Base-by-base conservation (phyloP, 768 basidiomycete genomes). In the Tylopilus subfusipes region DNA sequence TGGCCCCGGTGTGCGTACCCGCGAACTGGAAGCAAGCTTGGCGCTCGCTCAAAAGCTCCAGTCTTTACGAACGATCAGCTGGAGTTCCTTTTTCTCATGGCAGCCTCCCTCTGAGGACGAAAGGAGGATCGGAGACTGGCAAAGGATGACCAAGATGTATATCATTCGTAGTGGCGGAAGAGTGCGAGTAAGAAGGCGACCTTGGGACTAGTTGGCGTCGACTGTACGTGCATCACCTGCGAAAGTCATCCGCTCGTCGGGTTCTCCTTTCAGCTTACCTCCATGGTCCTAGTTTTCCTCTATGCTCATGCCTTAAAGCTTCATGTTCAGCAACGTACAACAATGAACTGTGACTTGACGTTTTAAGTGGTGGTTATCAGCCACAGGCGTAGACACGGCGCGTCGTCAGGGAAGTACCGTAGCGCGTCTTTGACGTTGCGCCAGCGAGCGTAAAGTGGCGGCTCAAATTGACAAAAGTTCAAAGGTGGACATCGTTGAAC, bases 11-110 rank as follows among this genome's bases (percentile, higher is more conserved):
- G 73, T 79, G 7, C 75, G 73, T 52, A 61, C 66, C 22, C 70
- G 73, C 18, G 84, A 85, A 58, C 71, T 83, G 2, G 62, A 71
- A 22, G 82, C 79, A 8, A 79, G 75, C 54, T 63, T 79, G 24
- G 54, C 72, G 24, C 63, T 86, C 24, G 79, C 77, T 3, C 70
- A 66, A 52, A 69, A 70, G 45, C 66, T 85, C 47, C 76, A 75
- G 47, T 67, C 74, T 3, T 52, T 85, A 14, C 61, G 69, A 49
- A 74, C 67, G 1, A 68, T 85, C 27, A 69, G 75, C 18, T 86
- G 83, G 81, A 80, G 78, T 51, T 77, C 83, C 0, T 78, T 78
- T 57, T 78, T 81, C 56, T 47, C 64, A 22, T 55, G 54, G 39
- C 52, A 55, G 58, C 59, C 48, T 7, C 39, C 53, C 29, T 47